Evolutionary conservation across 345 rosid genomes (phyloP).

Genomic region (Balakata baccata): DNA sequence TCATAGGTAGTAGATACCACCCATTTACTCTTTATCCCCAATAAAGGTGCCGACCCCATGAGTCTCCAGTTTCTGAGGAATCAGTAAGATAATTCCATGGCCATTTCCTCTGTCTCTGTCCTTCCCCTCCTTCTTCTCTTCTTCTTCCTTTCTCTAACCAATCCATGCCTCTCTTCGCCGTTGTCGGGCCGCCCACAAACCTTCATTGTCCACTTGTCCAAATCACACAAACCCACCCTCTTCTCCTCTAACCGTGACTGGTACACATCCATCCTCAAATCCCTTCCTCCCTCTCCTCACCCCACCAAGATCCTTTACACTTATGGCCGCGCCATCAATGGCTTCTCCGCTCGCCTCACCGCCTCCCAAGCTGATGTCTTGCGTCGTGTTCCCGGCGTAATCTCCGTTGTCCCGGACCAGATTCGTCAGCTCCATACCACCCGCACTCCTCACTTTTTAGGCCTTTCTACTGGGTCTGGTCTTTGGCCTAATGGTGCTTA

Average conservation of each 20-base stretch:
- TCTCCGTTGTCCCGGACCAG: slow-evolving; percentile 65
- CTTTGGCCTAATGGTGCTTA: slow-evolving; percentile 63
- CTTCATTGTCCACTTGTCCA: slow-evolving; percentile 63
- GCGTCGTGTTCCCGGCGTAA: slow-evolving; percentile 43
- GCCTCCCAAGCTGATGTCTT: slow-evolving; percentile 43
- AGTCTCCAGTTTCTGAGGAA: slow-evolving; percentile 23
- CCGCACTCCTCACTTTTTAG: slow-evolving; percentile 64
- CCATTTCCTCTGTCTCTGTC: slow-evolving; percentile 25
- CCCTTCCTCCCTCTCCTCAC: slow-evolving; percentile 57
- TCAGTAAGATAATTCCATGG: slow-evolving; percentile 8
- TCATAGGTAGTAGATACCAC: no score
- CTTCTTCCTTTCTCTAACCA: slow-evolving; percentile 10
- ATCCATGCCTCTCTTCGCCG: slow-evolving; percentile 10
- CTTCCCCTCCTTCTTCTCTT: slow-evolving; percentile 25
- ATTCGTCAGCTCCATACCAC: slow-evolving; percentile 79
- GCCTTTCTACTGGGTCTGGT: slow-evolving; percentile 53
- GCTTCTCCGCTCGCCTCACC: slow-evolving; percentile 77
- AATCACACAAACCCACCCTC: slow-evolving; percentile 59
- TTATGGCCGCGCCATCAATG: slow-evolving; percentile 52
- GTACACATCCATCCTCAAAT: slow-evolving; percentile 56
- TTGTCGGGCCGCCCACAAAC: slow-evolving; percentile 33
- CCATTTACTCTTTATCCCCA: not conserved
- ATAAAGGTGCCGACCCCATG: not conserved
- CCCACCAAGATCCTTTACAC: slow-evolving; percentile 58
- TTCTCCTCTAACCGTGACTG: slow-evolving; percentile 60